phyloP scores from a whole-genome alignment of 73 alveolate genomes.

The Stentor coeruleus region DNA sequence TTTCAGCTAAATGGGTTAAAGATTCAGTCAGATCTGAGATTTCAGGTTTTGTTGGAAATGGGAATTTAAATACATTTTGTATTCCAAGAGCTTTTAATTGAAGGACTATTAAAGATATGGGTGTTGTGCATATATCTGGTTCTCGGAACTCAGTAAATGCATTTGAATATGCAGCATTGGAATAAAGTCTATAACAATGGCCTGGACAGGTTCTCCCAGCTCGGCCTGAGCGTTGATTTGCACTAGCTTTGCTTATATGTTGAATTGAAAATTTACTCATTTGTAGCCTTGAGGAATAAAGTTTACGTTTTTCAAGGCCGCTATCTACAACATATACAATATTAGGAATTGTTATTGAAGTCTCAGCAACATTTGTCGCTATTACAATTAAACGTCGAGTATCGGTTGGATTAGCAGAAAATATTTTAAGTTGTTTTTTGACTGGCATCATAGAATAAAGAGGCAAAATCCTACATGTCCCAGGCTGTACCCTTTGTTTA shows the following conservation, averaged over 20 bases:
- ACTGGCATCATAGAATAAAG: constrained; percentile 81
- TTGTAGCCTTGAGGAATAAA: constrained; percentile 69
- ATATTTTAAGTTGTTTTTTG: constrained; percentile 80
- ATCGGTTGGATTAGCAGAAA: constrained; percentile 61
- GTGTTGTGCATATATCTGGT: constrained; percentile 89
- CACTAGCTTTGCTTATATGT: constrained; percentile 95
- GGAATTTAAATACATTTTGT: constrained; percentile 81
- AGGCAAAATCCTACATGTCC: constrained; percentile 53
- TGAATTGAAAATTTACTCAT: constrained; percentile 73
- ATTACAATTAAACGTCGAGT: constrained; percentile 85
- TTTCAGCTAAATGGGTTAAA: constrained; percentile 59
- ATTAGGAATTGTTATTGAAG: constrained; percentile 96
- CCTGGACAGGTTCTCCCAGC: constrained; percentile 99
- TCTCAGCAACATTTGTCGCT: constrained; percentile 97
- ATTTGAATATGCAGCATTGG: constrained; percentile 86
- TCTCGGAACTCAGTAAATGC: constrained; percentile 73
- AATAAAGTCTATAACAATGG: constrained; percentile 93
- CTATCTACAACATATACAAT: constrained; percentile 92
- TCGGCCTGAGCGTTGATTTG: constrained; percentile 97
- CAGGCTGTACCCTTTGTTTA: constrained; percentile 25
- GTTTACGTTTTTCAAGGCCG: constrained; percentile 92
- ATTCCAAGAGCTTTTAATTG: constrained; percentile 91
- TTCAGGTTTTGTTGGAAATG: constrained; percentile 88
- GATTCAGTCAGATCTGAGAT: constrained; percentile 60
- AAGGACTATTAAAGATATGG: constrained; percentile 80